Percentiles rank a stretch among this genome's conserved stretches.
phyloP scores from a whole-genome alignment of 768 basidiomycete species.

The Podaxis carcinomalis region DNA sequence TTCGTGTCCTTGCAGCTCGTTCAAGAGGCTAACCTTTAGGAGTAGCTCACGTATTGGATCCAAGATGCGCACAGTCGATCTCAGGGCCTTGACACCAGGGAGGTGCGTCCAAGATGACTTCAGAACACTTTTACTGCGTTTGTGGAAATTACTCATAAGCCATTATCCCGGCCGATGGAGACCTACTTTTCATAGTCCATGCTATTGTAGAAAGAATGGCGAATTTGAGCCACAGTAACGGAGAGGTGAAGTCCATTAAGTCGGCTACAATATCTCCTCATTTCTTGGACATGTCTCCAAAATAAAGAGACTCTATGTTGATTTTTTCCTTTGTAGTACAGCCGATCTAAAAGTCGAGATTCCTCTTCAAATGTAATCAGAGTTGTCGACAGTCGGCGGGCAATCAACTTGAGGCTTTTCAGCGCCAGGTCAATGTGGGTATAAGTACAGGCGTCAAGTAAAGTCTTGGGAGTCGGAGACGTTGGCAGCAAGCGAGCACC shows the following conservation, averaged over 20 bases:
- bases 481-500: neutral
- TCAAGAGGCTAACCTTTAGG: neutral
- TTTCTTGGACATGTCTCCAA: constrained; percentile 63
- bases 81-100: constrained; percentile 33
- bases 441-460: constrained; percentile 27
- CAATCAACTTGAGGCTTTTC: constrained; percentile 53
- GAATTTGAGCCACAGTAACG: constrained; percentile 32
- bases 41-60: neutral
- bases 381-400: constrained; percentile 47
- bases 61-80: constrained; percentile 32
- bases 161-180: too few relatives aligned
- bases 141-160: neutral
- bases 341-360: constrained; percentile 53
- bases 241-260: constrained; percentile 27
- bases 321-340: constrained; percentile 80
- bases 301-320: constrained; percentile 69
- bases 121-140: constrained; percentile 42
- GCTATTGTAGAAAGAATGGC: constrained; percentile 48
- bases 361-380: constrained; percentile 44
- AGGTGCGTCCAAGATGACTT: constrained; percentile 64
- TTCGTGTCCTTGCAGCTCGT: neutral
- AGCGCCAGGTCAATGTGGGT: constrained; percentile 48
- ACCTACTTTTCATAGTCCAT: constrained; percentile 33
- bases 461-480: constrained; percentile 15
- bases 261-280: constrained; percentile 47